These are phyloP conservation scores for Quercus ilex DNA, from an alignment of 306 rosid genomes.

Conservation along the genomic window DNA sequence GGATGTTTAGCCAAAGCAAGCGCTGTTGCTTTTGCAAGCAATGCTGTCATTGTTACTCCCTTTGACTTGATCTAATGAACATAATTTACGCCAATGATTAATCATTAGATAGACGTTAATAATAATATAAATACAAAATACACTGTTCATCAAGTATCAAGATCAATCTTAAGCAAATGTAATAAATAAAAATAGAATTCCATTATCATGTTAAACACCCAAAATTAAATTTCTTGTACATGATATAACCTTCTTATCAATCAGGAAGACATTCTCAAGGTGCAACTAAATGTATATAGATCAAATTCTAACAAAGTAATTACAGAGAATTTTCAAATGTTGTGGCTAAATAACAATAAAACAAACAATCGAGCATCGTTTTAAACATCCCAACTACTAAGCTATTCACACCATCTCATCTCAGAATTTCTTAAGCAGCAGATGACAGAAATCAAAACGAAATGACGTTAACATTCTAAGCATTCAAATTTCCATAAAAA, in stretches of 20 bases:
- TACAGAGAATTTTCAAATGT: neutral
- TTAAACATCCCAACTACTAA: neutral
- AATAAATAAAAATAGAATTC: neutral
- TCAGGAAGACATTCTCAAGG: neutral
- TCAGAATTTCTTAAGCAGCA: neutral
- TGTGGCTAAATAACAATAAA: neutral
- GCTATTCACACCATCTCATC: neutral
- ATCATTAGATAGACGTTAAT: neutral
- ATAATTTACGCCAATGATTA: constrained; percentile 1
- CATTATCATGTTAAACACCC: neutral
- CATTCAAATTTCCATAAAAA: neutral
- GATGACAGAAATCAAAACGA: neutral
- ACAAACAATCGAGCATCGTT: neutral
- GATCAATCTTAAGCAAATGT: neutral
- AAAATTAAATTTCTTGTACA: neutral
- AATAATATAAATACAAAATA: neutral
- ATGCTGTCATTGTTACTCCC: constrained; percentile 99
- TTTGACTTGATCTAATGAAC: constrained; percentile 70
- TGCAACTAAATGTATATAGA: neutral
- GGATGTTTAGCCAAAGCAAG: constrained; percentile 88
- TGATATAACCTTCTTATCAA: neutral
- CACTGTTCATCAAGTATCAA: constrained; percentile 11
- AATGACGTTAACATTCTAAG: neutral
- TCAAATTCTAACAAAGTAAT: neutral
- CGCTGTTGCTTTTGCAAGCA: constrained; percentile 98